phyloP scores from a whole-genome alignment of 306 rosid genomes.

The Abrus precatorius region DNA sequence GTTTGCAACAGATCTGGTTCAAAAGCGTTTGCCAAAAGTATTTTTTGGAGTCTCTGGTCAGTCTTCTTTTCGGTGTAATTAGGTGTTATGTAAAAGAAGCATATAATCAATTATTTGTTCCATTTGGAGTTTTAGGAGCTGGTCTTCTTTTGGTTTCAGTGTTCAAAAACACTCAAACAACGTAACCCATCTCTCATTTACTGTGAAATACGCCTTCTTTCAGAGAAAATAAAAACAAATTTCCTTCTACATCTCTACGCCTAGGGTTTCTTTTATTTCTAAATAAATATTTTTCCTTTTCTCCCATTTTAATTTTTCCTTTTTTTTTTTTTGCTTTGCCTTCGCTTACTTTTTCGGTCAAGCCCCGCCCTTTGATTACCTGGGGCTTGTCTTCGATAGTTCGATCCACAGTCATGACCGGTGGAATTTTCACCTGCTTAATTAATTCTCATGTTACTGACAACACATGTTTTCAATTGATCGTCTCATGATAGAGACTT shows the following conservation, averaged over 20 bases:
- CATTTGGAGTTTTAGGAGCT: constrained; percentile 27
- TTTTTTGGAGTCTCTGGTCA: constrained; percentile 41
- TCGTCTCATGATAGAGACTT: constrained; percentile 41
- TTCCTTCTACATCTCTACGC: background rate
- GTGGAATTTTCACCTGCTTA: constrained; percentile 19
- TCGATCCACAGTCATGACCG: constrained; percentile 40
- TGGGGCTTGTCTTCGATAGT: constrained; percentile 15
- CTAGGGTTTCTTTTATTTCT: constrained; percentile 50
- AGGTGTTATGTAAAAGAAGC: constrained; percentile 33
- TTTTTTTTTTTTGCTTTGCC: background rate
- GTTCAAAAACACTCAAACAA: constrained; percentile 35
- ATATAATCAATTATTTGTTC: constrained; percentile 38
- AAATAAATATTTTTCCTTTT: background rate
- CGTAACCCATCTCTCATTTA: constrained; percentile 1
- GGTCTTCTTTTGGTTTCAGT: constrained; percentile 25
- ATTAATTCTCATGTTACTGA: constrained; percentile 24
- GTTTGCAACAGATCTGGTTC: constrained; percentile 56
- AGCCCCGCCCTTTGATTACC: constrained; percentile 40
- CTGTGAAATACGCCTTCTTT: background rate
- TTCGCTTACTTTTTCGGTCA: constrained; percentile 34
- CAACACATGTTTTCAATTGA: constrained; percentile 18
- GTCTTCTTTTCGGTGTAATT: constrained; percentile 51
- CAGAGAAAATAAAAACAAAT: background rate
- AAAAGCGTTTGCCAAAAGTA: constrained; percentile 47
- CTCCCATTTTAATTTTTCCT: constrained; percentile 16